Conservation (phyloP, 2,329 filamentous ascomycete genomes). For the Cladorrhinum sp. region DNA sequence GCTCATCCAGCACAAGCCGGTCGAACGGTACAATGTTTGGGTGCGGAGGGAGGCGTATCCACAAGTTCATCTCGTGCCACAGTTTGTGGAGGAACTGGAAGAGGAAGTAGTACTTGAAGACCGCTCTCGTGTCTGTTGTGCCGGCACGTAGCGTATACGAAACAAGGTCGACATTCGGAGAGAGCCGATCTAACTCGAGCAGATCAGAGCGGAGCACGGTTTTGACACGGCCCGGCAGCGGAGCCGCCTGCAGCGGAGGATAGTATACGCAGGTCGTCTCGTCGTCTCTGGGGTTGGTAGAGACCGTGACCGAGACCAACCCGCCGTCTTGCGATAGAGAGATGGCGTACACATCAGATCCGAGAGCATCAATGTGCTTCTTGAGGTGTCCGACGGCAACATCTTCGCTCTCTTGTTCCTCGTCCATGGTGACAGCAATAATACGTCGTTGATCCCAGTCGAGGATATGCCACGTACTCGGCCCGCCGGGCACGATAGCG, state of each 20-base stretch:
- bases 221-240: slow-evolving; percentile 22
- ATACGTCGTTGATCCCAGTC: slow-evolving; percentile 32
- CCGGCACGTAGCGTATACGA: slow-evolving; percentile 21
- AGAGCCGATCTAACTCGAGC: slow-evolving; percentile 32
- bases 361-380: slow-evolving; percentile 19
- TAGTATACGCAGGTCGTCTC: slow-evolving; percentile 28
- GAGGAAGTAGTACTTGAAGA: slow-evolving; percentile 14
- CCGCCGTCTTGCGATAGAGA: slow-evolving; percentile 26
- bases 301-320: slow-evolving; percentile 25
- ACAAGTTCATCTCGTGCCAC: slow-evolving; percentile 11
- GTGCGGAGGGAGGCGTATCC: slow-evolving; percentile 11
- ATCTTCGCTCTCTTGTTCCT: slow-evolving; percentile 29
- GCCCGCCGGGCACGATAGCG: slow-evolving; percentile 22
- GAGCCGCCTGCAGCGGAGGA: slow-evolving; percentile 24
- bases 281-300: slow-evolving; percentile 31
- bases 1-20: slow-evolving; percentile 3
- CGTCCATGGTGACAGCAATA: slow-evolving; percentile 32
- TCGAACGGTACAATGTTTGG: slow-evolving; percentile 13
- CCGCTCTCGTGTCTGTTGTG: slow-evolving; percentile 9
- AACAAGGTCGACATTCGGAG: slow-evolving; percentile 30
- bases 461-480: slow-evolving; percentile 30
- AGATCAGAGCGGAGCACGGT: slow-evolving; percentile 27
- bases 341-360: slow-evolving; percentile 23
- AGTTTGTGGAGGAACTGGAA: background rate
- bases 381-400: slow-evolving; percentile 28